phyloP scores from a whole-genome alignment of 169 alveolate genomes.

The Amoebophrya sp. region DNA sequence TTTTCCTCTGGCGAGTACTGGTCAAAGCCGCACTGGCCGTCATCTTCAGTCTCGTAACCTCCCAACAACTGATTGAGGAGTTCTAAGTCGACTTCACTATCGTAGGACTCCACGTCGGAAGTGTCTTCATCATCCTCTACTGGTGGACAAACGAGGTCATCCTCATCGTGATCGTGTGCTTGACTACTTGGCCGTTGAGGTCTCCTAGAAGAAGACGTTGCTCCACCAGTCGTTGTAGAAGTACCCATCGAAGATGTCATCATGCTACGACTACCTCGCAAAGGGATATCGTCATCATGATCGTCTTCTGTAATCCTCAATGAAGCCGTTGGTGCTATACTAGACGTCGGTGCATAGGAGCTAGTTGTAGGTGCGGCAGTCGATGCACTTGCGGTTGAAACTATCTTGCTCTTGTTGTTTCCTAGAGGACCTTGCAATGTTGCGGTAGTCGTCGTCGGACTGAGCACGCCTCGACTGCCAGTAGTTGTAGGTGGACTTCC shows the following conservation, averaged over 20 bases:
- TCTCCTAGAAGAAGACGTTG: neutral
- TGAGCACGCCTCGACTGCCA: too few relatives aligned
- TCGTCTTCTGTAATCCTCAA: too few relatives aligned
- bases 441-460: too few relatives aligned
- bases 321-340: too few relatives aligned
- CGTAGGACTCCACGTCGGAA: neutral
- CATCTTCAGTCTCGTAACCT: too few relatives aligned
- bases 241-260: too few relatives aligned
- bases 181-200: neutral
- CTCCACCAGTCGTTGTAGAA: neutral
- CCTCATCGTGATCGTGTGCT: neutral
- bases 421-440: too few relatives aligned
- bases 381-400: too few relatives aligned
- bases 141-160: neutral
- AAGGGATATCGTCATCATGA: neutral
- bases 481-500: too few relatives aligned
- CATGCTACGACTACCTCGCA: neutral
- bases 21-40: neutral
- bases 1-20: neutral
- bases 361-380: too few relatives aligned
- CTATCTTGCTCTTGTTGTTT: too few relatives aligned
- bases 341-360: too few relatives aligned
- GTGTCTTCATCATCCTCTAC: neutral
- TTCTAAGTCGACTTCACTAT: neutral
- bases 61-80: neutral